A percentile compares a stretch with the other conserved stretches of the same genome.
Evolutionary conservation across 257 asterid genomes (phyloP).

Genomic region (Rehmannia glutinosa): DNA sequence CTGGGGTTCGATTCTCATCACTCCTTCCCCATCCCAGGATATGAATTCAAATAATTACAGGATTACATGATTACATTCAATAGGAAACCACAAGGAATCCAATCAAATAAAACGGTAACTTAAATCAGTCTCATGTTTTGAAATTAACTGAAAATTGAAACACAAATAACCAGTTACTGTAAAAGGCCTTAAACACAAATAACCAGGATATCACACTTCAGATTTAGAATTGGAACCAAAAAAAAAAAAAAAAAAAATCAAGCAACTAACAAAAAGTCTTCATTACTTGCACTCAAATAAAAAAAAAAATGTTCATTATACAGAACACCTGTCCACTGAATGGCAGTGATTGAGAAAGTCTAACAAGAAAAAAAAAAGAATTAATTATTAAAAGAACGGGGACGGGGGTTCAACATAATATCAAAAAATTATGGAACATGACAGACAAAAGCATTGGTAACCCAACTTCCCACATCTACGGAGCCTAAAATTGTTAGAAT

Average conservation of each 20-base stretch:
- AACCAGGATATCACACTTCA: no score
- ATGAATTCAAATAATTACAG: no score
- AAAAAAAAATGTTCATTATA: no score
- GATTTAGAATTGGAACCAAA: no score
- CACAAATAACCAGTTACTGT: neutral
- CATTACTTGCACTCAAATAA: constrained; percentile 18
- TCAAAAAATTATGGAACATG: constrained; percentile 20
- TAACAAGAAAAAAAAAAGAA: neutral
- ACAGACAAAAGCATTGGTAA: constrained; percentile 35
- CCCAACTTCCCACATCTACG: constrained; percentile 31
- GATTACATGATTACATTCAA: no score
- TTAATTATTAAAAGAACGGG: neutral
- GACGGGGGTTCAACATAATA: constrained; percentile 3
- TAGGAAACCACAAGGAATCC: no score
- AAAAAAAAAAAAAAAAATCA: neutral
- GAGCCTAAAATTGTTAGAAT: constrained; percentile 27
- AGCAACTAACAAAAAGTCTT: neutral
- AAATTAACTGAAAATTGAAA: neutral
- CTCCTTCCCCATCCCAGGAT: no score
- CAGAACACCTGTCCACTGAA: constrained; percentile 16
- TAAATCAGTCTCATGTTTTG: neutral
- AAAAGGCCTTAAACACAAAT: no score
- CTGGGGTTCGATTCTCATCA: no score
- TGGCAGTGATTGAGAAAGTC: neutral
- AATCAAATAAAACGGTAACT: neutral